Evolutionary conservation across 495 filamentous ascomycete species (phyloP).

Genomic region (Letharia columbiana): DNA sequence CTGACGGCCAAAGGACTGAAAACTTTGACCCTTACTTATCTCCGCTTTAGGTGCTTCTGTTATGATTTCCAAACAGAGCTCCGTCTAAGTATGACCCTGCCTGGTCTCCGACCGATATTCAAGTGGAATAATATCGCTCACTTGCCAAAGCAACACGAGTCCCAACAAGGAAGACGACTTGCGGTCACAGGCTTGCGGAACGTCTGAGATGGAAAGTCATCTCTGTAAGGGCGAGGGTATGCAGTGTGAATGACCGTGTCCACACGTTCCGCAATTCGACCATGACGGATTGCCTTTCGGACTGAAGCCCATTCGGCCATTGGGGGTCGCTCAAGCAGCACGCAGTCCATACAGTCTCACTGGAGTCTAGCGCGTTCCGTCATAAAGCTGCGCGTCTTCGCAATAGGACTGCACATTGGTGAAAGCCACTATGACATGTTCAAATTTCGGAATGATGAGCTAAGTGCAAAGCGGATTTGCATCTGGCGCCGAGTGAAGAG

Average conservation of each 20-base stretch:
- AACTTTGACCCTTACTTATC: background rate
- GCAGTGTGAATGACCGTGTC: background rate
- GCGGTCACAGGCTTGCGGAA: background rate
- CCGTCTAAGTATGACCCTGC: background rate
- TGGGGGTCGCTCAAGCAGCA: background rate
- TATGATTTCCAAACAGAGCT: background rate
- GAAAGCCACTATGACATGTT: background rate
- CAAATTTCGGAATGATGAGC: background rate
- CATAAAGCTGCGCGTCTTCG: background rate
- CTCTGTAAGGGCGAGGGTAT: background rate
- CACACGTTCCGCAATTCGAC: background rate
- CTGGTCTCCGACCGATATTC: background rate
- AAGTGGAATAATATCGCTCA: background rate
- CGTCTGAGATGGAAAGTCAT: background rate
- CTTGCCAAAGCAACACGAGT: background rate
- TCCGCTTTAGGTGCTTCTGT: background rate
- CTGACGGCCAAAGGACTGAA: background rate
- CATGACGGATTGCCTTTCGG: background rate
- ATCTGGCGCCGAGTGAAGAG: background rate
- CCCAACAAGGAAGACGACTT: background rate
- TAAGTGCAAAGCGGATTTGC: background rate
- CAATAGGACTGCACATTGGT: background rate
- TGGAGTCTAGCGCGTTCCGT: background rate
- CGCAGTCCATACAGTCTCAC: background rate
- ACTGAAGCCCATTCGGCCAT: background rate